Base-by-base conservation (phyloP, 164 flowering plant species). In the Piper betle region DNA sequence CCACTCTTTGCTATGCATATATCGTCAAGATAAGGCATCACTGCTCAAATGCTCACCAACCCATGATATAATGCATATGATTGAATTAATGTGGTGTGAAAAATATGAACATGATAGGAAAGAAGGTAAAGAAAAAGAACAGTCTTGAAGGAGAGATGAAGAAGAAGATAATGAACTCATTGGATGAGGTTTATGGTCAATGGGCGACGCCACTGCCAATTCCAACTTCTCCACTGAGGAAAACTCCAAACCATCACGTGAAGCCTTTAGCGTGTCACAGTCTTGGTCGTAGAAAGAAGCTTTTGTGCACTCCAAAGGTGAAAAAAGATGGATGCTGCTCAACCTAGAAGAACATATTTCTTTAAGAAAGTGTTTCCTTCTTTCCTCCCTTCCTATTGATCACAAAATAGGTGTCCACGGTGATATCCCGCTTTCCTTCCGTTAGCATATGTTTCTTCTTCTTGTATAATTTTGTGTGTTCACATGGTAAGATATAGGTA, bases 231-330 rank as follows among this genome's bases (percentile, higher is more conserved):
- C 48, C 64, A 61, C 62, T 43, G 58, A 66, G 71, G 76, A 77
- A 66, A 71, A 69, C 52, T 69, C 71, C 76, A 64, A 70, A 71
- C 43, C 62, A 64, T 73, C 81, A 79, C 80, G 80, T 82, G 80
- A 77, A 78, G 69, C 41, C 39, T 69, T 59, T 65, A 62, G 74
- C 62, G 68, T 59, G 72, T 59, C 79, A 75, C 73, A 66, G 74
- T 72, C 69, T 64, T 63, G 52, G 63, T 58, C 78, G 58, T 53
- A 60, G 71, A 72, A 73, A 72, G 66, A 33, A 13, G 10, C 64
- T 69, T 66, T 17, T 71, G 71, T 69, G 60, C 71, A 42, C 59
- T 58, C 59, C 42, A 69, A 61, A 57, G 55, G 41, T 66, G 62
- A 64, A 63, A 71, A 66, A 37, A 59, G 50, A 40, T 43, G 55